Conservation (phyloP, 352 stramenopile genomes). For the Thalassiosira livingstoniorum region DNA sequence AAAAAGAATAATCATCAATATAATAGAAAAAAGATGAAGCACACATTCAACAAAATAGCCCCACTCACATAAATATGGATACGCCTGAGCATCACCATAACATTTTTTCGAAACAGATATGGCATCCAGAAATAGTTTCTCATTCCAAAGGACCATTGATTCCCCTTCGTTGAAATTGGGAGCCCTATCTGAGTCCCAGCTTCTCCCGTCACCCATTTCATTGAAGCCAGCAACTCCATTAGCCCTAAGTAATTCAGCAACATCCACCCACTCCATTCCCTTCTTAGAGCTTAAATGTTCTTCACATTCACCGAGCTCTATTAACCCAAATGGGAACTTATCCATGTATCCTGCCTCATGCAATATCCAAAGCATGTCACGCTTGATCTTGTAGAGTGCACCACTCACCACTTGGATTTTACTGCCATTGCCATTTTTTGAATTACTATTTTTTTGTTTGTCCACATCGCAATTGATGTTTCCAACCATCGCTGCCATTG, state of each 20-base stretch:
- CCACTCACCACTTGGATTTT: slow-evolving; percentile 57
- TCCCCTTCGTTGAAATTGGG: not conserved
- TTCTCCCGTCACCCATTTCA: not conserved
- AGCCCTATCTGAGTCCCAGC: no score
- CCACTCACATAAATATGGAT: slow-evolving; percentile 66
- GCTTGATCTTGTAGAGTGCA: slow-evolving; percentile 66
- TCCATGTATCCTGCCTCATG: slow-evolving; percentile 54
- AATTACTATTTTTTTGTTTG: slow-evolving; percentile 23
- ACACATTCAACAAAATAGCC: not conserved
- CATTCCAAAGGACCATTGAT: slow-evolving; percentile 55
- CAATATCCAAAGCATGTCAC: slow-evolving; percentile 73
- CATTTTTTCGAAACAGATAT: slow-evolving; percentile 53
- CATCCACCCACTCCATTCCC: slow-evolving; percentile 63
- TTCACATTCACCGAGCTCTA: slow-evolving; percentile 77
- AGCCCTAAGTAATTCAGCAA: slow-evolving; percentile 23
- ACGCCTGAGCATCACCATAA: slow-evolving; percentile 68
- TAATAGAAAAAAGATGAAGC: not conserved
- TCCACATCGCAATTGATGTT: slow-evolving; percentile 78
- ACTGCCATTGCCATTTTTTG: not conserved
- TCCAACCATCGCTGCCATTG: slow-evolving; percentile 57
- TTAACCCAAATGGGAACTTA: slow-evolving; percentile 69
- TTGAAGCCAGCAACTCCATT: not conserved
- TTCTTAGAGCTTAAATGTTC: slow-evolving; percentile 59
- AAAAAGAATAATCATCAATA: not conserved
- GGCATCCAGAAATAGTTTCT: slow-evolving; percentile 71